A percentile compares a stretch with the other conserved stretches of the same genome.
These are phyloP conservation scores for Colletotrichum sp. DNA, from an alignment of 2,329 filamentous ascomycete species.

Conservation along the genomic window DNA sequence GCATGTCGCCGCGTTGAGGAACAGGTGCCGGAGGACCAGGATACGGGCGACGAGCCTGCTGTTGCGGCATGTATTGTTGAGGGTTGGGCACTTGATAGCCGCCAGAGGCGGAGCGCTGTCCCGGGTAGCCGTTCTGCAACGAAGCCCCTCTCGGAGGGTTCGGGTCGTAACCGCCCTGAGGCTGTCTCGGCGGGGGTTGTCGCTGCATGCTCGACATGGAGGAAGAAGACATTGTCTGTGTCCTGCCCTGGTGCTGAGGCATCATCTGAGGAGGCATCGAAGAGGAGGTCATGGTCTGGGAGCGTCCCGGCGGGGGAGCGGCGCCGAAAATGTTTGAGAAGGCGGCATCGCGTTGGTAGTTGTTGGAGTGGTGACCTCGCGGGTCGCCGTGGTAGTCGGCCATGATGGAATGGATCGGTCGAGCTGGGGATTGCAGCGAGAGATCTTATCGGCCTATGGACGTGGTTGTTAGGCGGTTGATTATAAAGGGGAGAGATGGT, in stretches of 20 bases:
- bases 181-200: slow-evolving; percentile 64
- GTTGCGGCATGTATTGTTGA: slow-evolving; percentile 54
- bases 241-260: slow-evolving; percentile 64
- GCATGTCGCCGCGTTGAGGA: slow-evolving; percentile 58
- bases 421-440: slow-evolving; percentile 34
- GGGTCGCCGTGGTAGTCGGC: slow-evolving; percentile 62
- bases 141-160: slow-evolving; percentile 44
- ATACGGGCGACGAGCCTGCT: slow-evolving; percentile 48
- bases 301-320: slow-evolving; percentile 84
- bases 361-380: slow-evolving; percentile 53
- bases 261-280: slow-evolving; percentile 59
- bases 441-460: slow-evolving; percentile 11
- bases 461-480: slow-evolving; percentile 3
- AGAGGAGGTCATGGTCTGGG: slow-evolving; percentile 93
- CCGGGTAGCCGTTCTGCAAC: slow-evolving; percentile 34
- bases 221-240: slow-evolving; percentile 75
- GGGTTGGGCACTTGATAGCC: slow-evolving; percentile 50
- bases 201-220: slow-evolving; percentile 59
- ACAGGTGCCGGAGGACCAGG: slow-evolving; percentile 53
- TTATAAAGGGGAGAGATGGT: slow-evolving; percentile 20
- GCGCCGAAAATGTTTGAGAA: slow-evolving; percentile 96
- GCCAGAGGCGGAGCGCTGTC: slow-evolving; percentile 56
- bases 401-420: slow-evolving; percentile 44
- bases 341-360: slow-evolving; percentile 86
- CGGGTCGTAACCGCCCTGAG: slow-evolving; percentile 41